phyloP scores from a whole-genome alignment of 768 basidiomycete genomes.

The Hemileccinum rubropunctum region DNA sequence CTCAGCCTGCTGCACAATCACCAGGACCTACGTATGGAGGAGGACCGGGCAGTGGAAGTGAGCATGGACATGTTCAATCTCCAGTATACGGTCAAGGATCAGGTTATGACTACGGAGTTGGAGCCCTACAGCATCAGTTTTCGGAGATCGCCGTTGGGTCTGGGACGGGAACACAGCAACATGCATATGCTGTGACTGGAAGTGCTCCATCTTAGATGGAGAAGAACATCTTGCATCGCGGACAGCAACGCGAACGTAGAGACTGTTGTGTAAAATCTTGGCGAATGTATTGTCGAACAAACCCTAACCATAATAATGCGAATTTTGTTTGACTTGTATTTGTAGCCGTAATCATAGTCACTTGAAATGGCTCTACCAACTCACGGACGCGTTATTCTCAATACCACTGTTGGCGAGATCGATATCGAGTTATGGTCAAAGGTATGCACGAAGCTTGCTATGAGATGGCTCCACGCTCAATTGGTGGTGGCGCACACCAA shows the following conservation, averaged over 20 bases:
- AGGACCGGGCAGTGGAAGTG: constrained; percentile 20
- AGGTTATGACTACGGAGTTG: constrained; percentile 25
- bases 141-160: constrained; percentile 29
- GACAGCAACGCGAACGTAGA: neutral
- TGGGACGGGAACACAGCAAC: constrained; percentile 21
- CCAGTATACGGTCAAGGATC: constrained; percentile 15
- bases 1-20: constrained; percentile 16
- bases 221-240: neutral
- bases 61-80: constrained; percentile 17
- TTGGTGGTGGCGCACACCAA: constrained; percentile 26
- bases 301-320: constrained; percentile 22
- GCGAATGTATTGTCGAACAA: neutral
- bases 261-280: neutral
- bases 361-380: constrained; percentile 76
- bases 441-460: constrained; percentile 38
- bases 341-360: neutral
- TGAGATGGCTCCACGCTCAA: neutral
- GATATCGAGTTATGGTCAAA: constrained; percentile 94
- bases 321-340: neutral
- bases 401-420: constrained; percentile 85
- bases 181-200: constrained; percentile 19
- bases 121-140: constrained; percentile 28
- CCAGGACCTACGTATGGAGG: constrained; percentile 17
- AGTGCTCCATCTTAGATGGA: constrained; percentile 15
- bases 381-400: constrained; percentile 79